phyloP scores from a whole-genome alignment of 1,139 yeast genomes.

The Yamadazyma jaroonii region DNA sequence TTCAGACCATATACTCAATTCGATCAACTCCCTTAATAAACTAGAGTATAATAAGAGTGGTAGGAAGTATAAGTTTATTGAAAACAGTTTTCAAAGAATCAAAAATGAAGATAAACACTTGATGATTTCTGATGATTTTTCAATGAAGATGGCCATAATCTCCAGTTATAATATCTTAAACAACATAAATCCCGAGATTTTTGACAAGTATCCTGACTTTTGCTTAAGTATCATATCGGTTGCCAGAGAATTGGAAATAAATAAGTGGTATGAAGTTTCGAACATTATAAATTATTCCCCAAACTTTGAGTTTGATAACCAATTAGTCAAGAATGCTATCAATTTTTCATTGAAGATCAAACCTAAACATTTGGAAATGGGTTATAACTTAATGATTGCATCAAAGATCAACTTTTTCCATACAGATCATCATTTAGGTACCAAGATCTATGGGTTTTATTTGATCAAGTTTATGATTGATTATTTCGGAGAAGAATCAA shows the following conservation, averaged over 20 bases:
- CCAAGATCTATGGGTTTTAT: slow-evolving; percentile 45
- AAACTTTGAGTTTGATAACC: slow-evolving; percentile 8
- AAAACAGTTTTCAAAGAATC: slow-evolving; percentile 48
- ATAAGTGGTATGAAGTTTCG: slow-evolving; percentile 51
- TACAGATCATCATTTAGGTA: slow-evolving; percentile 56
- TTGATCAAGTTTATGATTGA: slow-evolving; percentile 38
- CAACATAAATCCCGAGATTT: slow-evolving; percentile 31
- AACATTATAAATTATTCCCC: slow-evolving; percentile 38
- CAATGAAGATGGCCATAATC: slow-evolving; percentile 34
- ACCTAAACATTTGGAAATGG: slow-evolving; percentile 38
- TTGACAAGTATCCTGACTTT: slow-evolving; percentile 37
- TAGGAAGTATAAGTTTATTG: slow-evolving; percentile 48
- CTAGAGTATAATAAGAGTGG: slow-evolving; percentile 51
- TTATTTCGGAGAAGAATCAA: slow-evolving; percentile 41
- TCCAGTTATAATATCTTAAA: slow-evolving; percentile 45
- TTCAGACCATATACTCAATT: slow-evolving; percentile 25
- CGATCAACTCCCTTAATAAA: slow-evolving; percentile 29
- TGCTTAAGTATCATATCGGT: slow-evolving; percentile 51
- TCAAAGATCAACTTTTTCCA: slow-evolving; percentile 54
- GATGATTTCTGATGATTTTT: slow-evolving; percentile 35
- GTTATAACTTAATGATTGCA: slow-evolving; percentile 43
- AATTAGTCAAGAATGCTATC: slow-evolving; percentile 11
- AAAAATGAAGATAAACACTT: slow-evolving; percentile 52
- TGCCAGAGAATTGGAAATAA: slow-evolving; percentile 47
- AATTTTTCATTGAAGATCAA: slow-evolving; percentile 17